Percentiles rank a stretch among this genome's conserved stretches.
These are phyloP conservation scores for Neofusicoccum parvum DNA, from an alignment of 2,329 filamentous ascomycete genomes.

Conservation along the genomic window DNA sequence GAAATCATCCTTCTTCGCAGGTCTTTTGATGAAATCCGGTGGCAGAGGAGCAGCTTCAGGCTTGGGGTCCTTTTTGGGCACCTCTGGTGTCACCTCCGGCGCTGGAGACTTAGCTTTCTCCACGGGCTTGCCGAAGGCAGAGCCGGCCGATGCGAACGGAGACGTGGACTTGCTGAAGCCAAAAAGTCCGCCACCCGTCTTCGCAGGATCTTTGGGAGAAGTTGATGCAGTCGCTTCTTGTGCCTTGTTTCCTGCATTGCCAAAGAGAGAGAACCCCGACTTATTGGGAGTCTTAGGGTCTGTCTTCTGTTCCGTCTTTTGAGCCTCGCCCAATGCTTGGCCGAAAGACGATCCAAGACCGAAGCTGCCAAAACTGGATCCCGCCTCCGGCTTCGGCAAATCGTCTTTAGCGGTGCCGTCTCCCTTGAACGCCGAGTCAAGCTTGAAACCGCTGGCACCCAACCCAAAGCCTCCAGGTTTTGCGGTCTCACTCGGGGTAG, in stretches of 20 bases:
- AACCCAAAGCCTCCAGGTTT: constrained; percentile 35
- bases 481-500: not conserved
- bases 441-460: constrained; percentile 59
- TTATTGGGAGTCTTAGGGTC: constrained; percentile 35
- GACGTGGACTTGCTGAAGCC: not conserved
- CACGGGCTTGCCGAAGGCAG: constrained; percentile 8
- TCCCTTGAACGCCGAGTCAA: constrained; percentile 68
- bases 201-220: not conserved
- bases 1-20: constrained; percentile 30
- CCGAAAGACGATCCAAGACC: constrained; percentile 67
- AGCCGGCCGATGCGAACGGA: constrained; percentile 1
- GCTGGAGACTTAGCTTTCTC: constrained; percentile 13
- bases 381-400: constrained; percentile 51
- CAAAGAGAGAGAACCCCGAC: constrained; percentile 6
- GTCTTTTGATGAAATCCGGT: constrained; percentile 33
- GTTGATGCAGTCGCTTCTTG: not conserved
- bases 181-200: constrained; percentile 2
- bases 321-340: constrained; percentile 55
- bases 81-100: constrained; percentile 18
- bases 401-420: constrained; percentile 65
- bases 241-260: not conserved
- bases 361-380: constrained; percentile 42
- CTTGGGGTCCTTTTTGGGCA: constrained; percentile 21
- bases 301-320: constrained; percentile 36
- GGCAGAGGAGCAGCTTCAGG: constrained; percentile 44